Evolutionary conservation across 116 monocot species (phyloP).

Genomic region (Phalaenopsis hybrid): DNA sequence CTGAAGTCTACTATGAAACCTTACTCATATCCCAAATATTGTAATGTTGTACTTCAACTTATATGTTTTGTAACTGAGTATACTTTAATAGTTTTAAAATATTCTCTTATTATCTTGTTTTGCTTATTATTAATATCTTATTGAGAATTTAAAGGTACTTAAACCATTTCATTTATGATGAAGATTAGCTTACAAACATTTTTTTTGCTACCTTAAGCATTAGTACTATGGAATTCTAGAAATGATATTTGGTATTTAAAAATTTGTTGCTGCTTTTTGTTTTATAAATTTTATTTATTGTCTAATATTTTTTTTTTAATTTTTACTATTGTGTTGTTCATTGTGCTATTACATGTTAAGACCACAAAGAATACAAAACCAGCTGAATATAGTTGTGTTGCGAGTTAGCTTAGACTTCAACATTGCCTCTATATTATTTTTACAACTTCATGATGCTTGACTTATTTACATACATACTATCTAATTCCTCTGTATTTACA

Average conservation of each 20-base stretch:
- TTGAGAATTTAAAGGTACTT: not conserved
- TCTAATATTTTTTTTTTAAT: not conserved
- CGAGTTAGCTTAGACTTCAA: not conserved
- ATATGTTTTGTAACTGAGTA: not conserved
- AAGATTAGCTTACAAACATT: not conserved
- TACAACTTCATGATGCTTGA: not conserved
- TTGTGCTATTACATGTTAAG: not conserved
- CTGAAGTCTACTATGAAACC: no score
- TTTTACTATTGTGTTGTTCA: not conserved
- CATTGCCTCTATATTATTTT: not conserved
- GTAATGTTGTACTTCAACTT: not conserved
- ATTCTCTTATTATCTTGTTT: not conserved
- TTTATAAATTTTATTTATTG: no score
- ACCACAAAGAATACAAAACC: not conserved
- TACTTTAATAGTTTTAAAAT: not conserved
- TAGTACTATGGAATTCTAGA: not conserved
- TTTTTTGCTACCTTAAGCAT: not conserved
- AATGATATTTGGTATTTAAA: not conserved
- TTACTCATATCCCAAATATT: not conserved
- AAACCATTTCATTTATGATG: not conserved
- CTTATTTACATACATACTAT: not conserved
- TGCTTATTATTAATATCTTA: not conserved
- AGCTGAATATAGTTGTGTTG: no score
- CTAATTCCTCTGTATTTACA: no score
- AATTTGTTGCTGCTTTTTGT: not conserved